A percentile compares a stretch with the other conserved stretches of the same genome.
Conservation (phyloP, 2,329 filamentous ascomycete genomes). For the Aspergillus ochraceoroseus region DNA sequence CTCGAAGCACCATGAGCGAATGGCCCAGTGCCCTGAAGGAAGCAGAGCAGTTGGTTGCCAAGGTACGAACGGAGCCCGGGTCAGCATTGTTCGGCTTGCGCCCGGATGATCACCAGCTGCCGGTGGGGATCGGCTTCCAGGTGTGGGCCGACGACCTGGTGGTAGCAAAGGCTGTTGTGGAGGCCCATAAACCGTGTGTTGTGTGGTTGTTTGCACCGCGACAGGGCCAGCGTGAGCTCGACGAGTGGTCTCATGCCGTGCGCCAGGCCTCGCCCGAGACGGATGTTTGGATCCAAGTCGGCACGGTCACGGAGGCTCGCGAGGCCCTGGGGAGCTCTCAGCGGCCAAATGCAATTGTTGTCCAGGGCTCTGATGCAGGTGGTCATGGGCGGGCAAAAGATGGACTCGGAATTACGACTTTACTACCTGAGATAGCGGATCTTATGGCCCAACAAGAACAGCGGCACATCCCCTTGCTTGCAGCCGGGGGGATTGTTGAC, state of each 20-base stretch:
- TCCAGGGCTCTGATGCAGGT: slow-evolving; percentile 54
- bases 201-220: slow-evolving; percentile 43
- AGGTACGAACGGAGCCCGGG: slow-evolving; percentile 17
- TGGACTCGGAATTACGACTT: slow-evolving; percentile 48
- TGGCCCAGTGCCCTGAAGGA: too few species aligned
- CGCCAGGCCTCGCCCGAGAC: slow-evolving; percentile 42
- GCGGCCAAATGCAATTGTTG: slow-evolving; percentile 50
- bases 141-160: slow-evolving; percentile 40
- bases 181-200: slow-evolving; percentile 38
- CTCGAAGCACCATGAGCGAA: slow-evolving; percentile 52
- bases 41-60: too few species aligned
- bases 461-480: slow-evolving; percentile 46
- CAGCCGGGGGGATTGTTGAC: slow-evolving; percentile 53
- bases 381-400: slow-evolving; percentile 49
- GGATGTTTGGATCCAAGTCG: slow-evolving; percentile 55
- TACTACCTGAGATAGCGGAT: slow-evolving; percentile 52
- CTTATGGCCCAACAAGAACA: slow-evolving; percentile 31
- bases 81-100: slow-evolving; percentile 5
- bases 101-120: too few species aligned
- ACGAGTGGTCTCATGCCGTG: slow-evolving; percentile 45
- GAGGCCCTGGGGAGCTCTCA: slow-evolving; percentile 36
- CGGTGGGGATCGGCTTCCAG: slow-evolving; percentile 42
- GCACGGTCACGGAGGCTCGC: slow-evolving; percentile 48
- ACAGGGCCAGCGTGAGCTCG: slow-evolving; percentile 32
- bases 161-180: slow-evolving; percentile 28